Evolutionary conservation across 495 filamentous ascomycete genomes (phyloP).

Genomic region (Aspergillus steynii): DNA sequence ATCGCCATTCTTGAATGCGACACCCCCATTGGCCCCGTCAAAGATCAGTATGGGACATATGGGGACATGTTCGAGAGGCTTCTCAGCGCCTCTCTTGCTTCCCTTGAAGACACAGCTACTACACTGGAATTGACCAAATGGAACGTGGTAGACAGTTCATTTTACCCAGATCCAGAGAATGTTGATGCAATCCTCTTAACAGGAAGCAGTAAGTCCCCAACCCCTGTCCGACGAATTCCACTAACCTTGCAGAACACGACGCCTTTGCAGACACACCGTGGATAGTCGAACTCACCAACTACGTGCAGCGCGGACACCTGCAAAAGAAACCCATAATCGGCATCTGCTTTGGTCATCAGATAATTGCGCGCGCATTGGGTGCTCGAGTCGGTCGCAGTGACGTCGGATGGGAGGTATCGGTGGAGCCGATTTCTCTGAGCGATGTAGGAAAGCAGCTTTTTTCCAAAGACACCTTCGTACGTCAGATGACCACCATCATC

Average conservation of each 20-base stretch:
- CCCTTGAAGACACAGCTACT: constrained; percentile 23
- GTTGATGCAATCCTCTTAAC: constrained; percentile 77
- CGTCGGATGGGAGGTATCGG: constrained; percentile 76
- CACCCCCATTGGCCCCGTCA: constrained; percentile 57
- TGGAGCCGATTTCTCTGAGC: constrained; percentile 65
- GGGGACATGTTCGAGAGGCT: constrained; percentile 69
- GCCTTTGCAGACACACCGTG: constrained; percentile 66
- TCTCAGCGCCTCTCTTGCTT: constrained; percentile 49
- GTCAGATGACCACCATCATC: constrained; percentile 12
- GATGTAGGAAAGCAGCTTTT: constrained; percentile 68
- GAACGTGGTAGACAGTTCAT: constrained; percentile 58
- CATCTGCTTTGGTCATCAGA: constrained; percentile 92
- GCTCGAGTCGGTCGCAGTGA: constrained; percentile 60
- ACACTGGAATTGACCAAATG: constrained; percentile 58
- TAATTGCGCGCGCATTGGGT: constrained; percentile 75
- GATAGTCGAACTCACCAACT: constrained; percentile 71
- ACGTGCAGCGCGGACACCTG: constrained; percentile 51
- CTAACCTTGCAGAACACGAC: constrained; percentile 37
- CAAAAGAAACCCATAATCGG: constrained; percentile 68
- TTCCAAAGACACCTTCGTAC: constrained; percentile 61
- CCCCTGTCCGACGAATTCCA: background rate
- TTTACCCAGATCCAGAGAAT: constrained; percentile 64
- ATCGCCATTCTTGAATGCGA: constrained; percentile 82
- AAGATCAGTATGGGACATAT: constrained; percentile 65
- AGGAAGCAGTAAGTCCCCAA: constrained; percentile 56